Evolutionary conservation across 2,329 filamentous ascomycete genomes (phyloP).

Genomic region (Orbilia blumenaviensis): DNA sequence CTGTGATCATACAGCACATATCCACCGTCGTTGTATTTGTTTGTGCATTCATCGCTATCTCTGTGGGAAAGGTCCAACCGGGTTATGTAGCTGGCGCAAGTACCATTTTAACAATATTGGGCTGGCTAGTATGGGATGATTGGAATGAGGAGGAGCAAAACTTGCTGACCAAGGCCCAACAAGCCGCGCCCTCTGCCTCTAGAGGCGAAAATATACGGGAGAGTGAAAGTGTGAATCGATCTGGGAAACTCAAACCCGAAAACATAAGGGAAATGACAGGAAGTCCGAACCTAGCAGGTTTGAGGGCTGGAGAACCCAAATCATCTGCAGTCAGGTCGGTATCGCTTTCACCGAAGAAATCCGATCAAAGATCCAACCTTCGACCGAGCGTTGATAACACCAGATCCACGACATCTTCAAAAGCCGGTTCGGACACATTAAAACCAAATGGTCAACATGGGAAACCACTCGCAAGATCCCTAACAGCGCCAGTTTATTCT

Average conservation of each 20-base stretch:
- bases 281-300: background rate
- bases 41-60: constrained; percentile 91
- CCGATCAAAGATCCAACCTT: background rate
- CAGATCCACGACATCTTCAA: constrained; percentile 8
- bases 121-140: constrained; percentile 88
- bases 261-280: background rate
- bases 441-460: constrained; percentile 2
- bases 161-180: constrained; percentile 12
- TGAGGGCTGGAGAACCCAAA: constrained; percentile 1
- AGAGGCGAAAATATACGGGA: background rate
- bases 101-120: constrained; percentile 80
- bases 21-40: constrained; percentile 94
- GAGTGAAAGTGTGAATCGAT: background rate
- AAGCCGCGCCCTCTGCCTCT: background rate
- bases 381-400: background rate
- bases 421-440: background rate
- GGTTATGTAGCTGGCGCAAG: constrained; percentile 88
- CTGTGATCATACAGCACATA: constrained; percentile 95
- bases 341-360: constrained; percentile 34
- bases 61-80: constrained; percentile 84
- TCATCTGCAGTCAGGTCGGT: constrained; percentile 17
- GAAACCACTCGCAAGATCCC: constrained; percentile 50
- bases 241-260: background rate
- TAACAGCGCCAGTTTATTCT: constrained; percentile 59
- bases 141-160: constrained; percentile 53